phyloP scores from a whole-genome alignment of 148 eudicot species.

The Spergularia marina region DNA sequence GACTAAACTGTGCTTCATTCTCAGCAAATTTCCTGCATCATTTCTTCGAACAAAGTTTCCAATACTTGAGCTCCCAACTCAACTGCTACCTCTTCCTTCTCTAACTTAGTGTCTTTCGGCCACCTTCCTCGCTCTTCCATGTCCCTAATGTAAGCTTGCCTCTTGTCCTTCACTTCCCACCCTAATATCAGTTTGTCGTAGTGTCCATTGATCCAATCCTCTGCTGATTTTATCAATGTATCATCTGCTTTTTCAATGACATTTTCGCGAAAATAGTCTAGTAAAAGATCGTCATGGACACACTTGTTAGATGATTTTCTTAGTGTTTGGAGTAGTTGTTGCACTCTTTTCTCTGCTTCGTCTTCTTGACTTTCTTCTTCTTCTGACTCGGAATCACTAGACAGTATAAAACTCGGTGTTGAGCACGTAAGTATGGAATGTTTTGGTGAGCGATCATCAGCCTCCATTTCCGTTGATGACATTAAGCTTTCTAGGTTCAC shows the following conservation, averaged over 20 bases:
- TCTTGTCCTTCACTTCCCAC: constrained; percentile 54
- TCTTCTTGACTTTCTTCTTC: constrained; percentile 24
- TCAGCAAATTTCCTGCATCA: constrained; percentile 35
- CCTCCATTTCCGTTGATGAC: constrained; percentile 16
- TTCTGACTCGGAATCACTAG: constrained; percentile 25
- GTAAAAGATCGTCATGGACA: constrained; percentile 30
- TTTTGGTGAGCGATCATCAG: constrained; percentile 14
- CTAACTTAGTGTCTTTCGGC: constrained; percentile 37
- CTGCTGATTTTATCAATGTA: constrained; percentile 35
- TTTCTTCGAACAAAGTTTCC: constrained; percentile 43
- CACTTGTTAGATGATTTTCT: constrained; percentile 13
- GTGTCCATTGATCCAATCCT: constrained; percentile 54
- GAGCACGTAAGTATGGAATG: constrained; percentile 28
- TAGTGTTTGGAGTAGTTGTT: constrained; percentile 34
- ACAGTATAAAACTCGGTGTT: constrained; percentile 26
- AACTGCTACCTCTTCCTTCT: constrained; percentile 44
- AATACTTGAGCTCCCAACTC: constrained; percentile 49
- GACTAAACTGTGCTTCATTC: background rate
- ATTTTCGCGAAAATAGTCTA: constrained; percentile 47
- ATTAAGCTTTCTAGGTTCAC: constrained; percentile 48
- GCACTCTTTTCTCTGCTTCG: constrained; percentile 32
- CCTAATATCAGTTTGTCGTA: constrained; percentile 28
- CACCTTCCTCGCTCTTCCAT: constrained; percentile 58
- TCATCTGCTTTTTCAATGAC: constrained; percentile 15
- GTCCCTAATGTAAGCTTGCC: constrained; percentile 49